Evolutionary conservation across 2,329 filamentous ascomycete species (phyloP).

Genomic region (Tolypocladium album): DNA sequence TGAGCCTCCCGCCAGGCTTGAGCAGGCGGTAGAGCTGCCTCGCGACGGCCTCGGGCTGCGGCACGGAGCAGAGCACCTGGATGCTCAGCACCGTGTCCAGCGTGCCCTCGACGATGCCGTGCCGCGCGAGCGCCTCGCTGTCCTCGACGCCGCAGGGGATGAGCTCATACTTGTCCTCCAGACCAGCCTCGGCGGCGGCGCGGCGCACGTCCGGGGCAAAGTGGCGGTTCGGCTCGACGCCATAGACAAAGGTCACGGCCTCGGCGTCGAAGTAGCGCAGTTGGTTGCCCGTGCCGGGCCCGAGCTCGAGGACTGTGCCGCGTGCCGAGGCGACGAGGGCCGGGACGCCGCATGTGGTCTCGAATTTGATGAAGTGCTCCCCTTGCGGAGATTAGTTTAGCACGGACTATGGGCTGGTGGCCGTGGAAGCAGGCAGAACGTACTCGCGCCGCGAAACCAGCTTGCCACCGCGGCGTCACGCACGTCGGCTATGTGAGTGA

Average conservation of each 20-base stretch:
- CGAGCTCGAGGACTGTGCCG: slow-evolving; percentile 31
- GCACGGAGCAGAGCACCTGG: slow-evolving; percentile 31
- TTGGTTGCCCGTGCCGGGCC: slow-evolving; percentile 32
- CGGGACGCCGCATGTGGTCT: neutral
- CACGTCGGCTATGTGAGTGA: neutral
- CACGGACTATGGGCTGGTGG: neutral
- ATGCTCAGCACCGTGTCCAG: slow-evolving; percentile 30
- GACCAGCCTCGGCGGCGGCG: slow-evolving; percentile 14
- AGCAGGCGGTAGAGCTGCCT: slow-evolving; percentile 27
- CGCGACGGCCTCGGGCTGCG: slow-evolving; percentile 14
- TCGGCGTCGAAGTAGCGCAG: slow-evolving; percentile 23
- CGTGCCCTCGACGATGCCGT: slow-evolving; percentile 22
- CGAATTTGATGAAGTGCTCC: neutral
- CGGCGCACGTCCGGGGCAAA: slow-evolving; percentile 19
- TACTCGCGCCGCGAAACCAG: neutral
- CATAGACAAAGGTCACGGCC: slow-evolving; percentile 23
- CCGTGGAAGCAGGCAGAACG: too few species aligned
- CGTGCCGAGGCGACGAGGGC: neutral
- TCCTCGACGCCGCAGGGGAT: slow-evolving; percentile 27
- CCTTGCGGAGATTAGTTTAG: neutral
- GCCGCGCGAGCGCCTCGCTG: slow-evolving; percentile 19
- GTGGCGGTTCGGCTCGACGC: slow-evolving; percentile 27
- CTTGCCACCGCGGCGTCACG: neutral
- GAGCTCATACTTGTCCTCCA: slow-evolving; percentile 25
- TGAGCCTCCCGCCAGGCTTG: slow-evolving; percentile 32